Evolutionary conservation across 2,329 filamentous ascomycete species (phyloP).

Genomic region (Akanthomyces muscarius): DNA sequence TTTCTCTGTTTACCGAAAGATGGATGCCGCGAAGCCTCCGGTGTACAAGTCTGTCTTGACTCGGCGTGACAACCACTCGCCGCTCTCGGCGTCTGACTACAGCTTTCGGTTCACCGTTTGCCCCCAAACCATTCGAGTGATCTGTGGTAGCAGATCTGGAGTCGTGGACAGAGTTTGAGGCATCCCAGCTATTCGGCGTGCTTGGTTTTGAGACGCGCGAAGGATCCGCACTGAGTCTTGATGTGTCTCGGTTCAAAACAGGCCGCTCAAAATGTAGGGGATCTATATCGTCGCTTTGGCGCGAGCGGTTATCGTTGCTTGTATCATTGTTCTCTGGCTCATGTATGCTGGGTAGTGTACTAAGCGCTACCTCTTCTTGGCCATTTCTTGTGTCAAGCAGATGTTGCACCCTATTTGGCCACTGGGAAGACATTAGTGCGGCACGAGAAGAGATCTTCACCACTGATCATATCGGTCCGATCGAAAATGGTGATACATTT

Average conservation of each 20-base stretch:
- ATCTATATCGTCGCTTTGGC: neutral
- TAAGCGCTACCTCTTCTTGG: neutral
- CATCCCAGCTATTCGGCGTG: neutral
- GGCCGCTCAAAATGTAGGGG: neutral
- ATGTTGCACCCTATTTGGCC: neutral
- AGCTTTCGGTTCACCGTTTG: neutral
- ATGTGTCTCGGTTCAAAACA: neutral
- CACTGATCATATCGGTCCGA: neutral
- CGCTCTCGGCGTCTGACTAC: conserved; percentile 14
- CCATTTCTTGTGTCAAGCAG: neutral
- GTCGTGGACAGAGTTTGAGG: neutral
- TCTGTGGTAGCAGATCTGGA: neutral
- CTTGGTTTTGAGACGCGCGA: neutral
- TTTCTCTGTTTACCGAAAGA: conserved; percentile 22
- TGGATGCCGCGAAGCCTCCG: conserved; percentile 26
- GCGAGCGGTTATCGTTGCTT: neutral
- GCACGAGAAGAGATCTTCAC: neutral
- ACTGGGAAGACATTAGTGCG: neutral
- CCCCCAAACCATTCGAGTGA: neutral
- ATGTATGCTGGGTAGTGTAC: neutral
- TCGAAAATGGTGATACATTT: neutral
- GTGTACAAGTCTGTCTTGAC: conserved; percentile 16
- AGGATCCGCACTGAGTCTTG: neutral
- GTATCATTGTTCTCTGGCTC: neutral
- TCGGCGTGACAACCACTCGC: conserved; percentile 20